Conservation (phyloP, 1,284 basidiomycete genomes). For the Rhodotorula sp. region DNA sequence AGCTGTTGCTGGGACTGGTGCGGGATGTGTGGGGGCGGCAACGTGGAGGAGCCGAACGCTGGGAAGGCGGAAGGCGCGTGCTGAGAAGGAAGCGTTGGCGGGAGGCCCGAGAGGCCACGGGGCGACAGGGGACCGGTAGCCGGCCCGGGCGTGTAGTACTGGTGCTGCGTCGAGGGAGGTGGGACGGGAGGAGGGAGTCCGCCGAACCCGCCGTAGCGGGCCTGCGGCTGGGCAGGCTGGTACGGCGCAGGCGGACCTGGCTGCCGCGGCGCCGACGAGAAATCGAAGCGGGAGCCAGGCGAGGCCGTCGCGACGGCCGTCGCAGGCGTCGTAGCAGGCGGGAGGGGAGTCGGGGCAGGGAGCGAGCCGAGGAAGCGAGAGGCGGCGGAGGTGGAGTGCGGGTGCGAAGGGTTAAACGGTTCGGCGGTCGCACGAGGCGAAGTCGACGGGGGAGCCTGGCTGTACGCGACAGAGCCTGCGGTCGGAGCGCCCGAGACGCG, state of each 20-base stretch:
- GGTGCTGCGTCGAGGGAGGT: constrained; percentile 27
- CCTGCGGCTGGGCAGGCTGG: neutral
- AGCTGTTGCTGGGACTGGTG: constrained; percentile 20
- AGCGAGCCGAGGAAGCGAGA: constrained; percentile 34
- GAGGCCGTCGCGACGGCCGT: constrained; percentile 31
- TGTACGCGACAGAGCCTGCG: neutral
- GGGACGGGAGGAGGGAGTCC: constrained; percentile 15
- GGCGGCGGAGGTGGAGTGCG: constrained; percentile 7
- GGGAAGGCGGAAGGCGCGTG: constrained; percentile 10
- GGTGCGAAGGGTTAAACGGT: constrained; percentile 18
- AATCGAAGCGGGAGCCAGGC: constrained; percentile 33
- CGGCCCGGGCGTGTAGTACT: constrained; percentile 20
- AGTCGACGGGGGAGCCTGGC: neutral
- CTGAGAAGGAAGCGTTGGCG: neutral
- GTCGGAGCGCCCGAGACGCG: neutral
- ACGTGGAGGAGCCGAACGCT: constrained; percentile 12
- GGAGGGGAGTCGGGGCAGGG: constrained; percentile 24
- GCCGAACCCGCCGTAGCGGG: constrained; percentile 14
- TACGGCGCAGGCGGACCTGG: neutral
- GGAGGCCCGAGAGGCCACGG: constrained; percentile 1
- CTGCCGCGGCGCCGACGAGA: constrained; percentile 1
- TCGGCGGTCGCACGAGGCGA: constrained; percentile 31
- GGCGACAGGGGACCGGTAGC: constrained; percentile 7
- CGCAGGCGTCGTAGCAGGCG: constrained; percentile 31
- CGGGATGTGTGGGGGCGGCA: constrained; percentile 17